Evolutionary conservation across 305 asterid species (phyloP).

Genomic region (Fraxinus ornus): DNA sequence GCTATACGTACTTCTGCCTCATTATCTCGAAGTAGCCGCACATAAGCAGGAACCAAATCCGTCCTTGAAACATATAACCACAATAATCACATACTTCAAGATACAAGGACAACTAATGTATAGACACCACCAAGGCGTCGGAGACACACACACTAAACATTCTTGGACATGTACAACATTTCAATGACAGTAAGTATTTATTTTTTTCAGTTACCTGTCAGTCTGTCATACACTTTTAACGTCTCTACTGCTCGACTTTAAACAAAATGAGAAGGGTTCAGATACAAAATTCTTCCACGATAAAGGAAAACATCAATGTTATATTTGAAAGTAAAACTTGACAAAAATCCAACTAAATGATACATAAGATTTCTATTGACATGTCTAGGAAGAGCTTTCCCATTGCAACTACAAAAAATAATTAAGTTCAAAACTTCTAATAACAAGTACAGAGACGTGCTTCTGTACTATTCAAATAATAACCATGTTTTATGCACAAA

Average conservation of each 20-base stretch:
- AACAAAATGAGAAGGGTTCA: not conserved
- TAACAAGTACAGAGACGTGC: not conserved
- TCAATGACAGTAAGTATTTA: not conserved
- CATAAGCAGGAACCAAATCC: slow-evolving; percentile 96
- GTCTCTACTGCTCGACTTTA: not conserved
- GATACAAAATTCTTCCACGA: not conserved
- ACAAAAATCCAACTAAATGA: not conserved
- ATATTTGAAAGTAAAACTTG: not conserved
- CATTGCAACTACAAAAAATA: not conserved
- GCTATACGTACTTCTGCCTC: slow-evolving; percentile 97
- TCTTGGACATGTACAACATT: not conserved
- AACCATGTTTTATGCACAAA: not conserved
- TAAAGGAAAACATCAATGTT: not conserved
- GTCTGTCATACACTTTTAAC: not conserved
- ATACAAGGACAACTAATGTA: not conserved
- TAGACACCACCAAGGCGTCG: not conserved
- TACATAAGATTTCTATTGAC: not conserved
- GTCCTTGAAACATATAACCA: slow-evolving; percentile 42
- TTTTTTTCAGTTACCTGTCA: not conserved
- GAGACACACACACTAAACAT: not conserved
- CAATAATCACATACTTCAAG: not conserved
- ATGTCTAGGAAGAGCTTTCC: not conserved
- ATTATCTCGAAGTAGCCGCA: slow-evolving; percentile 84
- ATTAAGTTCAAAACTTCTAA: not conserved
- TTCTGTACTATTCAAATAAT: not conserved